Evolutionary conservation across 2,329 filamentous ascomycete species (phyloP).

Genomic region (Teratosphaeria pseudoeucalypti): DNA sequence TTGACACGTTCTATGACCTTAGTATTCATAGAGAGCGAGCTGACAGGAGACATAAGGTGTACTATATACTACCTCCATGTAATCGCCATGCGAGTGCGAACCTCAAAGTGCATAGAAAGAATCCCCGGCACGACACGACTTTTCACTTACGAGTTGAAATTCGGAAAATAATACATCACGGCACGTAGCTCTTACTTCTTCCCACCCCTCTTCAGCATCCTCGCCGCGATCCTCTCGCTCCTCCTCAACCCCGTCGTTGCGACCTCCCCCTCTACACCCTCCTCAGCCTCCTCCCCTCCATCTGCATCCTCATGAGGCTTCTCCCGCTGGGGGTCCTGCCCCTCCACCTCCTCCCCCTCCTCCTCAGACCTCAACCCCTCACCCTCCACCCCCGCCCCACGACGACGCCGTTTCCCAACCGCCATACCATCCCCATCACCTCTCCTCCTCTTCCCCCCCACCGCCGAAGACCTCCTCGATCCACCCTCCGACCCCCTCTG

Average conservation of each 20-base stretch:
- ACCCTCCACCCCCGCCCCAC: neutral
- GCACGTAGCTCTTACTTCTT: neutral
- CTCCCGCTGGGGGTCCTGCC: neutral
- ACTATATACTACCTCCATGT: no score
- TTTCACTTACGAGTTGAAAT: neutral
- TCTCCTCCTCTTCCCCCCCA: neutral
- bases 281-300: neutral
- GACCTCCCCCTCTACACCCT: neutral
- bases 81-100: no score
- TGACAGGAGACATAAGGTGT: no score
- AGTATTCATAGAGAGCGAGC: no score
- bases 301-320: no score
- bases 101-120: no score
- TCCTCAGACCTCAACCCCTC: neutral
- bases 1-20: no score
- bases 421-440: neutral
- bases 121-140: no score
- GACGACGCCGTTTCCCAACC: neutral
- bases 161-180: neutral
- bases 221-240: neutral
- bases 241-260: neutral
- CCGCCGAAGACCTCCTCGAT: neutral
- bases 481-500: neutral
- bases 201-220: neutral
- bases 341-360: neutral